A percentile compares a stretch with the other conserved stretches of the same genome.
These are phyloP conservation scores for Odonthalia washingtoniensis DNA, from an alignment of 31 red algal species.

Conservation along the genomic window DNA sequence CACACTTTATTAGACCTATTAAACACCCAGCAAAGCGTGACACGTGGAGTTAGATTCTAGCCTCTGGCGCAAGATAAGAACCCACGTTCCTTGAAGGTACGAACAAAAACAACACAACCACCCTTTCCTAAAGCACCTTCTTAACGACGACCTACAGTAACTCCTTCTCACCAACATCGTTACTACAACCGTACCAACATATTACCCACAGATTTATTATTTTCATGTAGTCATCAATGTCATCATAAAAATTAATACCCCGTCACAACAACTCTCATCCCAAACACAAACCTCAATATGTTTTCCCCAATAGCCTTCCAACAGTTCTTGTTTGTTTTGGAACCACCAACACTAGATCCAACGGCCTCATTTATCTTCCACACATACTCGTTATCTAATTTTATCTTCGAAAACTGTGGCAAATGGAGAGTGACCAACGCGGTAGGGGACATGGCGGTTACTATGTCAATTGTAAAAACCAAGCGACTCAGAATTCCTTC, in stretches of 20 bases:
- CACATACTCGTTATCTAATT: not conserved
- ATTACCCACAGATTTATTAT: too few relatives aligned
- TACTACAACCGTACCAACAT: too few relatives aligned
- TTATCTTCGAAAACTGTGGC: not conserved
- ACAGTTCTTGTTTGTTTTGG: not conserved
- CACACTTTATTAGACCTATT: too few relatives aligned
- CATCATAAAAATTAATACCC: not conserved
- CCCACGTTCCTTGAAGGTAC: too few relatives aligned
- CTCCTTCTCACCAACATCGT: too few relatives aligned
- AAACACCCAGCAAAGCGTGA: too few relatives aligned
- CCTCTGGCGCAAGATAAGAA: too few relatives aligned
- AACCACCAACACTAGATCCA: not conserved
- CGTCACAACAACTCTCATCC: not conserved
- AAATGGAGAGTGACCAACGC: not conserved
- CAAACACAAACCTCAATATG: constrained; percentile 8
- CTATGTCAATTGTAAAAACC: not conserved
- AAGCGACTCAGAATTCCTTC: not conserved
- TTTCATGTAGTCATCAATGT: constrained; percentile 1
- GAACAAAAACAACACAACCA: too few relatives aligned
- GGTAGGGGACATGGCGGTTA: not conserved
- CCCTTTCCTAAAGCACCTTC: too few relatives aligned
- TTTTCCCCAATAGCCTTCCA: not conserved
- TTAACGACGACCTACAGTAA: too few relatives aligned
- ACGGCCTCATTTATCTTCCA: not conserved
- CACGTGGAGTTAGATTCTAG: too few relatives aligned